A percentile compares a stretch with the other conserved stretches of the same genome.
Conservation (phyloP, 228 moss, liverwort and hornwort genomes). For the Sphagnum fallax region DNA sequence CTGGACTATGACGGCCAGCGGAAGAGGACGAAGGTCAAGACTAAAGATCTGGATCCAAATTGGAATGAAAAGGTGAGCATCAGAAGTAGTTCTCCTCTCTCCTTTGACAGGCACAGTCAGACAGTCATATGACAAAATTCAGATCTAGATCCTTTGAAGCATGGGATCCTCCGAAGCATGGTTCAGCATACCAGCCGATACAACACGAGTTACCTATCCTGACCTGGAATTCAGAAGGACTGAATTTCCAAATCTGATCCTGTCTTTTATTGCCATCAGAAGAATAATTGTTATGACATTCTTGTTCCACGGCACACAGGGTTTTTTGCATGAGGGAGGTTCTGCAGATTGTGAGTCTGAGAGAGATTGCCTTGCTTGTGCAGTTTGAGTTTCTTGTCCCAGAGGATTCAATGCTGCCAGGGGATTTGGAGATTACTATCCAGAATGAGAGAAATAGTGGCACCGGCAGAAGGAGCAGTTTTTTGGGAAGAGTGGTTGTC, state of each 20-base stretch:
- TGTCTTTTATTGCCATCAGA: not conserved
- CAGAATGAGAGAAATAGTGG: conserved; percentile 43
- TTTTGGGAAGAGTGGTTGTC: conserved; percentile 25
- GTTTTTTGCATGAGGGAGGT: too few species aligned
- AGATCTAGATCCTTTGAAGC: not conserved
- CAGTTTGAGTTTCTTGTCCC: conserved; percentile 40
- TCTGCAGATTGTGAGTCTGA: too few species aligned
- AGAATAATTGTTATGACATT: not conserved
- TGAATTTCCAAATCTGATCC: not conserved
- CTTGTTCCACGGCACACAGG: not conserved
- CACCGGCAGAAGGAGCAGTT: conserved; percentile 23
- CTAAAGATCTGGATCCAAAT: conserved; percentile 55
- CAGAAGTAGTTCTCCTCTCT: not conserved
- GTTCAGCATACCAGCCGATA: not conserved
- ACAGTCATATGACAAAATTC: not conserved
- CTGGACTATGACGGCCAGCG: conserved; percentile 49
- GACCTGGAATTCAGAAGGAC: not conserved
- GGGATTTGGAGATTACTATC: conserved; percentile 33
- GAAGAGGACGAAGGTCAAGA: conserved; percentile 62
- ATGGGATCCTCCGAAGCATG: not conserved
- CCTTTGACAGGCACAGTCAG: not conserved
- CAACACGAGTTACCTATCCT: not conserved
- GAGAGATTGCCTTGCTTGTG: not conserved
- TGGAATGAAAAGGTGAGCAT: conserved; percentile 71
- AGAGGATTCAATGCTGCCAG: conserved; percentile 5